Evolutionary conservation across 1,139 yeast genomes (phyloP), one percentile per base, ranked within the genome.

Genomic region (Hansenula anomala): DNA sequence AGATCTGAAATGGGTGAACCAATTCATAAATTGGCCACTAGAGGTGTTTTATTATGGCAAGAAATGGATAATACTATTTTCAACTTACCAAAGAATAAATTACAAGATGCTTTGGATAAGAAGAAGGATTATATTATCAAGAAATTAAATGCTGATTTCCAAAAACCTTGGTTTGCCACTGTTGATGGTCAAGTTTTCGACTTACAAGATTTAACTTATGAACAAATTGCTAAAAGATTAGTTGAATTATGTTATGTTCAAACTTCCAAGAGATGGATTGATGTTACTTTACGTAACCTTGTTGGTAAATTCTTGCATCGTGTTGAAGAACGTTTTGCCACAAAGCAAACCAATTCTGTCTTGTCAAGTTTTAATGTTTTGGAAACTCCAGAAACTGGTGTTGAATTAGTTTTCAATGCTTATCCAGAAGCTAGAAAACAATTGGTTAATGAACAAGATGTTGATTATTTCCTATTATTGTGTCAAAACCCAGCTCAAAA

Each of bases 1-100:
- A 78, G 86, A 61, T 90, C 97, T 25, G 99, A 92, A 73, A 92
- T 92, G 97, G 98, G 99, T 62, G 98, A 92, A 71, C 98, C 98
- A 59, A 92, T 92, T 60, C 99, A 92, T 69, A 92, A 92, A 72
- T 78, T 92, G 56, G 98, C 98, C 30, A 92, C 99, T 42, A 85
- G 98, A 65, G 97, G 97, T 73, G 97, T 92, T 47, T 63, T 87
- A 66, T 79, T 92, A 61, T 92, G 99, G 99, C 84, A 84, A 62
- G 97, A 92, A 67, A 73, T 92, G 69, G 99, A 92, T 65, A 94
- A 88, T 53, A 87, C 96, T 36, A 79, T 92, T 54, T 92, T 92
- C 75, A 75, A 78, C 56, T 74, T 89, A 62, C 97, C 98, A 60
- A 89, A 90, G 73, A 78, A 79, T 64, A 92, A 92, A 69, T 69